Conservation (phyloP, 176 grass and related monocot species). For the Aegilops sharonensis region DNA sequence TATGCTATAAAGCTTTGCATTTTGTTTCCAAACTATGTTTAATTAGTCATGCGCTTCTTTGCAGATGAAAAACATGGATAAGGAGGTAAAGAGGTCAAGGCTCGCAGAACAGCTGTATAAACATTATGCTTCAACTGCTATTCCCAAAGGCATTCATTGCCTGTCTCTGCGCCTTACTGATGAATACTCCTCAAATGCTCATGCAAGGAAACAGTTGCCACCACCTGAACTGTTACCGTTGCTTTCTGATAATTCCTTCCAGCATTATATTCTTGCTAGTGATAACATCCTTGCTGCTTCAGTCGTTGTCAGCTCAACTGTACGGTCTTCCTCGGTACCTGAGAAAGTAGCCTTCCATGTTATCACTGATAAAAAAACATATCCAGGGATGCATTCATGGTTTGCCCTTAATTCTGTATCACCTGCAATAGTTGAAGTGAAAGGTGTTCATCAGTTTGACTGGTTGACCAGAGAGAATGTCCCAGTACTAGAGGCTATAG, state of each 20-base stretch:
- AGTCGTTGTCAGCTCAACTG: slow-evolving; percentile 82
- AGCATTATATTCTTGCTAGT: slow-evolving; percentile 84
- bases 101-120: slow-evolving; percentile 84
- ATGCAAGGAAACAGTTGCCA: slow-evolving; percentile 90
- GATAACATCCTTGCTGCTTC: slow-evolving; percentile 94
- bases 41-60: slow-evolving; percentile 9
- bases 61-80: slow-evolving; percentile 97
- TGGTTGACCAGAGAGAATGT: slow-evolving; percentile 98
- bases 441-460: slow-evolving; percentile 92
- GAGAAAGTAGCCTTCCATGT: slow-evolving; percentile 88
- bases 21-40: slow-evolving; percentile 20
- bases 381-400: slow-evolving; percentile 97
- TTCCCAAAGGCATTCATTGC: slow-evolving; percentile 94
- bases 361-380: slow-evolving; percentile 96
- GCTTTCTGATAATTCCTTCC: slow-evolving; percentile 82
- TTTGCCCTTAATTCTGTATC: slow-evolving; percentile 92
- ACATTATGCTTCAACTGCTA: slow-evolving; percentile 85
- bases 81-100: slow-evolving; percentile 73
- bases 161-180: slow-evolving; percentile 88
- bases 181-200: slow-evolving; percentile 97
- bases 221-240: slow-evolving; percentile 87
- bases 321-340: slow-evolving; percentile 57
- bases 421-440: slow-evolving; percentile 86
- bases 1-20: neutral
- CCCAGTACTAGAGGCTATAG: slow-evolving; percentile 87